Conservation (phyloP, 1,139 yeast species). For the Suhomyces coccinellae region DNA sequence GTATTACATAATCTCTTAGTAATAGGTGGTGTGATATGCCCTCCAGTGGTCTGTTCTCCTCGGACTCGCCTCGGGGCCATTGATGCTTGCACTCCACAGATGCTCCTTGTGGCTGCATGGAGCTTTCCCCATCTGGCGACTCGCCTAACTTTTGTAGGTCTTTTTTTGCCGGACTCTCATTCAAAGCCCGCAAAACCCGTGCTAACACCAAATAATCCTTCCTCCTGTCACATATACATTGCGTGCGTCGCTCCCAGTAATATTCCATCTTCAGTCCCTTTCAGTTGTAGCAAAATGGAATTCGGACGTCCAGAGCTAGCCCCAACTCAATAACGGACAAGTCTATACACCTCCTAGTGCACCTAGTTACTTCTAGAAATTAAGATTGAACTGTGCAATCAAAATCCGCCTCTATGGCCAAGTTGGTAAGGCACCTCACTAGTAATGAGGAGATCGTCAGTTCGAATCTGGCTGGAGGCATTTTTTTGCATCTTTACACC, state of each 20-base stretch:
- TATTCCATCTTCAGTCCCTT: no score
- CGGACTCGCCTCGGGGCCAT: background rate
- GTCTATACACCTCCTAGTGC: background rate
- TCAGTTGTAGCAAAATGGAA: no score
- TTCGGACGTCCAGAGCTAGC: no score
- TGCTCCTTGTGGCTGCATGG: no score
- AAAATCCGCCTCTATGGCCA: slow-evolving; percentile 41
- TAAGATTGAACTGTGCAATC: background rate
- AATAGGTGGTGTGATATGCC: background rate
- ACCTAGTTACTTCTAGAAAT: no score
- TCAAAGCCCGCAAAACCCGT: background rate
- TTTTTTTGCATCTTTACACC: slow-evolving; percentile 21
- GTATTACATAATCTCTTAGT: background rate
- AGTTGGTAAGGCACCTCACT: slow-evolving; percentile 93
- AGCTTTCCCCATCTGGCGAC: background rate
- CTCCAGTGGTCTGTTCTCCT: background rate
- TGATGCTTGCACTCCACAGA: no score
- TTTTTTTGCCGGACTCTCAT: background rate
- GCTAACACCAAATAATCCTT: no score
- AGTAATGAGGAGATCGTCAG: slow-evolving; percentile 89
- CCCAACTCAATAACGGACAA: no score
- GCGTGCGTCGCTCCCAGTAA: no score
- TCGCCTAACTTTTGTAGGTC: background rate
- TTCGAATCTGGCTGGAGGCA: slow-evolving; percentile 83
- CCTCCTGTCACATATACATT: no score